Evolutionary conservation across 2,329 filamentous ascomycete genomes (phyloP).

Genomic region (Aspergillus udagawae): DNA sequence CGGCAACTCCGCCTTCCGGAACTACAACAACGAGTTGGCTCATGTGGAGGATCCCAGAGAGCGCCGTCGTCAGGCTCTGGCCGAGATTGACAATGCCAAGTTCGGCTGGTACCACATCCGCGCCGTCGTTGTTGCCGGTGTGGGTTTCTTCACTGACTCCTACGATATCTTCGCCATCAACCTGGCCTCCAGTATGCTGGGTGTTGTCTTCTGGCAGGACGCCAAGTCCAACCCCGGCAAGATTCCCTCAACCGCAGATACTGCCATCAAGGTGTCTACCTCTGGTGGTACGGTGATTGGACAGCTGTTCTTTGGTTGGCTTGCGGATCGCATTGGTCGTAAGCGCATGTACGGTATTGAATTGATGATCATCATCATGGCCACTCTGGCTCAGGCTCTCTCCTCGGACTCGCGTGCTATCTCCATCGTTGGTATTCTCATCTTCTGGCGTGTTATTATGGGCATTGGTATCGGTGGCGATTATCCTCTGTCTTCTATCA

Average conservation of each 20-base stretch:
- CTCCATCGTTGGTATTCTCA: constrained; percentile 52
- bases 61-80: constrained; percentile 71
- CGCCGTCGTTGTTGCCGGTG: constrained; percentile 71
- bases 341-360: constrained; percentile 84
- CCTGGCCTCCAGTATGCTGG: constrained; percentile 69
- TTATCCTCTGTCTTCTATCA: constrained; percentile 77
- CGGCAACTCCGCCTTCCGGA: constrained; percentile 69
- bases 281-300: constrained; percentile 80
- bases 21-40: constrained; percentile 10
- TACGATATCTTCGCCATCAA: constrained; percentile 80
- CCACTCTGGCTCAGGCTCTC: constrained; percentile 68
- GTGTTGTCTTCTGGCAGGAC: constrained; percentile 69
- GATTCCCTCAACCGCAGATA: constrained; percentile 67
- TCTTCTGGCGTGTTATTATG: constrained; percentile 81
- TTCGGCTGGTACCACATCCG: constrained; percentile 84
- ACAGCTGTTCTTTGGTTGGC: constrained; percentile 72
- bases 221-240: constrained; percentile 43
- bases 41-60: constrained; percentile 62
- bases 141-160: constrained; percentile 85
- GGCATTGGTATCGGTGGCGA: constrained; percentile 77
- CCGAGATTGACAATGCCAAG: constrained; percentile 74
- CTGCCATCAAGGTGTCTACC: constrained; percentile 79
- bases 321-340: constrained; percentile 73
- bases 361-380: constrained; percentile 74
- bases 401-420: constrained; percentile 61